Base-by-base conservation (phyloP, 768 basidiomycete species). In the Boletus bicolor region DNA sequence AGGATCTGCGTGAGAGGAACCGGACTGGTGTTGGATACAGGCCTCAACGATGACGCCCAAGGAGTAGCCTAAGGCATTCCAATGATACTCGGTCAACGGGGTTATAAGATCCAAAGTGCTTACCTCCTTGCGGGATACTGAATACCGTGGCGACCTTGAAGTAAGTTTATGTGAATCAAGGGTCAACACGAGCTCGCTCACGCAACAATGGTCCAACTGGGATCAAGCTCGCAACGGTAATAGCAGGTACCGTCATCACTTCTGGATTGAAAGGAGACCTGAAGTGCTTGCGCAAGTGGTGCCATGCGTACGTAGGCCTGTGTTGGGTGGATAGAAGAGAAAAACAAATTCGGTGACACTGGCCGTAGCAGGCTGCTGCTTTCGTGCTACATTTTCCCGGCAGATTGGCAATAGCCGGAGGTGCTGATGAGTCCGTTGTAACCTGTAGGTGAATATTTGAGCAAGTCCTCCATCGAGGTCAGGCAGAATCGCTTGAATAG, bases 61-160 rank as follows among this genome's bases (percentile, higher is more conserved):
- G 17, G 82, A 70, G 62, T 85, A 87, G 24, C 86, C 86, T 88
- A 52, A 9, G 19, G 24, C 2, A 11, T 42, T 50, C 14, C 38
- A 15, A 44, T 30, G 10, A 35, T 11, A 35, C 1, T 61, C 17
- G 39, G 11, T 45, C 41, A 54, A 44, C 10, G 48, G 9, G 17
- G 11, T 8, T 19, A 28, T 21, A 26, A 34, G 19, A 46, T 28
- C 26, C 7, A 42, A 45, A 17, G 28, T 35, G 7, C 61, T 55
- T 48, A 80, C 83, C 82, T 71, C 83, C 82, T 64, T 83, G 80
- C 4, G 82, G 76, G 48, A 83, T 66, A 38, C 83, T 84, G 59
- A 15, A 43, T 30, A 8, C 2, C 17, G 30, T 30, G 10, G 35
- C 5, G 21, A 34, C 14, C 14, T 32, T 17, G 34, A 44, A 17